Conservation (phyloP, 306 rosid genomes). For the Canavalia gladiata region DNA sequence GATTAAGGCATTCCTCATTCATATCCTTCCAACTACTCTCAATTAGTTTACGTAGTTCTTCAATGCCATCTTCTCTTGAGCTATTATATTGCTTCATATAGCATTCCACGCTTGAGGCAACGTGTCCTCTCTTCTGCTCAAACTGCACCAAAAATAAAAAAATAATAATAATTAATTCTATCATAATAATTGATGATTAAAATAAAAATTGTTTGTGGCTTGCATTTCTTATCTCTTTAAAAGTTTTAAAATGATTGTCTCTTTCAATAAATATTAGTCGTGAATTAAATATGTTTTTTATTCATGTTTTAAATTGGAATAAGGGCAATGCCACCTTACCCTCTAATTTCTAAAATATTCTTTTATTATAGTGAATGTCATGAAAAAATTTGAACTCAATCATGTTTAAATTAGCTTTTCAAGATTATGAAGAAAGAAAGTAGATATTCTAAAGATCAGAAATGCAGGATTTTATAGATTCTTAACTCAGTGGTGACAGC, state of each 20-base stretch:
- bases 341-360: no score
- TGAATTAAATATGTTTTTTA: no score
- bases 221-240: neutral
- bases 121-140: slow-evolving; percentile 43
- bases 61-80: neutral
- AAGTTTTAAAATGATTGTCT: neutral
- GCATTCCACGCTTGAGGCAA: slow-evolving; percentile 34
- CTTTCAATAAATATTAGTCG: neutral
- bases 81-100: slow-evolving; percentile 38
- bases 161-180: neutral
- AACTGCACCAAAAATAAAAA: neutral
- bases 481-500: no score
- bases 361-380: no score
- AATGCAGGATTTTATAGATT: no score
- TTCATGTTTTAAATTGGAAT: no score
- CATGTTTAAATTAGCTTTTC: no score
- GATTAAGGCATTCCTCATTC: slow-evolving; percentile 15
- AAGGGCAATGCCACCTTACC: no score
- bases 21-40: slow-evolving; percentile 42
- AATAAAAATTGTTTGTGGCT: neutral
- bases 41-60: neutral
- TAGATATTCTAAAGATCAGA: no score
- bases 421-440: no score
- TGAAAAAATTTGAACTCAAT: neutral
- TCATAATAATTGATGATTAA: neutral